phyloP scores from a whole-genome alignment of 352 stramenopile genomes.

The Phytophthora brassicae region DNA sequence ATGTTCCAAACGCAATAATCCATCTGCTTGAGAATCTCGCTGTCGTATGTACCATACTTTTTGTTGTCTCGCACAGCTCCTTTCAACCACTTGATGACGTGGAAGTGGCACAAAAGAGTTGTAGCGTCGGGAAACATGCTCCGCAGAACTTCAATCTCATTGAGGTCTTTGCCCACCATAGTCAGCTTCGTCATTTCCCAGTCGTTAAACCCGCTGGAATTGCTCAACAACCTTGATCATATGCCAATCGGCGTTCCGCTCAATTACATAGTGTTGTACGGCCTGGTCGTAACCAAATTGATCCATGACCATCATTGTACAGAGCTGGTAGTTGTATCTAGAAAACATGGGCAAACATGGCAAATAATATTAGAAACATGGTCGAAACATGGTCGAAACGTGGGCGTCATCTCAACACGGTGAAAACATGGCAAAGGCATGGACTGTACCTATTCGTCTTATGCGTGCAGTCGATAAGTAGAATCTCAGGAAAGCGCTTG shows the following conservation, averaged over 20 bases:
- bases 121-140: not conserved
- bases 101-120: constrained; percentile 2
- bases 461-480: constrained; percentile 12
- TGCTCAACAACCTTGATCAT: constrained; percentile 5
- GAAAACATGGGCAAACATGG: not conserved
- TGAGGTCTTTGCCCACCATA: constrained; percentile 10
- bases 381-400: too few species aligned
- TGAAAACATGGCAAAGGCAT: too few species aligned
- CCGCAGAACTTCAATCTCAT: constrained; percentile 1
- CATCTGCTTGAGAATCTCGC: not conserved
- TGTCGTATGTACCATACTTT: constrained; percentile 1
- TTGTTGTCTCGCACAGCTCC: not conserved
- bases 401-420: too few species aligned
- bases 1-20: not conserved
- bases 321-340: constrained; percentile 11
- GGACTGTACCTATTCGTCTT: constrained; percentile 12
- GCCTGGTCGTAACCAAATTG: constrained; percentile 1
- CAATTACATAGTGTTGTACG: constrained; percentile 1
- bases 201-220: not conserved
- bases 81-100: not conserved
- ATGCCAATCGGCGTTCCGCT: constrained; percentile 2
- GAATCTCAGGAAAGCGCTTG: constrained; percentile 5
- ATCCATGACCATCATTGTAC: constrained; percentile 6
- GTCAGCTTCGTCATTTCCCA: constrained; percentile 1
- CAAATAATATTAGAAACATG: too few species aligned